These are phyloP conservation scores for Aechmea fasciata DNA, from an alignment of 176 grass and related monocot genomes.

Conservation along the genomic window DNA sequence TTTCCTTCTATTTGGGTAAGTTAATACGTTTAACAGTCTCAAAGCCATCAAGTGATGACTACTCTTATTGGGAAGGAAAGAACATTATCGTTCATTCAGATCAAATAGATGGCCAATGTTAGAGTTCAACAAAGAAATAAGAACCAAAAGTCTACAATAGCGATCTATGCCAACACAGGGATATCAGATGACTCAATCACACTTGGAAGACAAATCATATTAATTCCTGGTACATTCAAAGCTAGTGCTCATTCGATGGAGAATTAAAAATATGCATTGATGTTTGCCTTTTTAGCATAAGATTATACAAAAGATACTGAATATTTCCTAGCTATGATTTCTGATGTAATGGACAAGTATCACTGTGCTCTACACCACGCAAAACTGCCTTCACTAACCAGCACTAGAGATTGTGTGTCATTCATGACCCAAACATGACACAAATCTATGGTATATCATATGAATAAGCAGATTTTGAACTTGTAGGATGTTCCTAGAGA, in stretches of 20 bases:
- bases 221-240: too few species aligned
- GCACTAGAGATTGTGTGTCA: neutral
- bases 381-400: neutral
- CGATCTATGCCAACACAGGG: neutral
- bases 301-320: too few species aligned
- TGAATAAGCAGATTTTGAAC: neutral
- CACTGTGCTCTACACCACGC: too few species aligned
- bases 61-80: neutral
- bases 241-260: too few species aligned
- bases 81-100: neutral
- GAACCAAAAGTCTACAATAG: neutral
- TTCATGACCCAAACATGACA: neutral
- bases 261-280: too few species aligned
- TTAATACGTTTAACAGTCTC: neutral
- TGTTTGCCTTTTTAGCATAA: too few species aligned
- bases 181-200: neutral
- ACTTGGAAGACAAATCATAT: neutral
- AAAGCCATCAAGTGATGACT: neutral
- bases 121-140: neutral
- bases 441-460: neutral
- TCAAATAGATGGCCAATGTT: neutral
- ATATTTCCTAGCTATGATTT: too few species aligned
- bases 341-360: too few species aligned
- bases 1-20: too few species aligned
- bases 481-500: neutral